These are phyloP conservation scores for Cladosporium sp. DNA, from an alignment of 2,329 filamentous ascomycete genomes.

Conservation along the genomic window DNA sequence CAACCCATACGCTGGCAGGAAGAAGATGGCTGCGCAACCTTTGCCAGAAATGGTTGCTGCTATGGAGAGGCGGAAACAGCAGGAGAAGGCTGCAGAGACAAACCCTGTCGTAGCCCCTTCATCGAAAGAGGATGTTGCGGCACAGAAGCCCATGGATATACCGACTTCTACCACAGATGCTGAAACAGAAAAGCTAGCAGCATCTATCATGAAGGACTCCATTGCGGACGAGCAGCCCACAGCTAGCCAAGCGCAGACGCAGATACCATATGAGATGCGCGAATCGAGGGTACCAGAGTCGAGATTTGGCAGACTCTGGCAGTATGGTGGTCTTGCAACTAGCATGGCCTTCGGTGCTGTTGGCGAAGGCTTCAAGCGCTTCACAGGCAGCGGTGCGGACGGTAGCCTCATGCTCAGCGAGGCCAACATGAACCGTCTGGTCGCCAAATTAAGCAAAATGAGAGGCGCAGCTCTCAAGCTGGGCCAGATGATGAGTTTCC, in stretches of 20 bases:
- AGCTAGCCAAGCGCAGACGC: background rate
- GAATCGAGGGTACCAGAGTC: constrained; percentile 90
- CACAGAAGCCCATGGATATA: background rate
- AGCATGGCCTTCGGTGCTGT: constrained; percentile 94
- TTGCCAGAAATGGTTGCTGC: constrained; percentile 32
- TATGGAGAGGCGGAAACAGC: constrained; percentile 21
- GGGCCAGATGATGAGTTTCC: constrained; percentile 97
- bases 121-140: background rate
- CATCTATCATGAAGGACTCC: constrained; percentile 36
- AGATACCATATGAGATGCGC: constrained; percentile 61
- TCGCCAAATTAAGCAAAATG: constrained; percentile 92
- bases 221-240: background rate
- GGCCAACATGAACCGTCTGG: constrained; percentile 86
- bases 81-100: constrained; percentile 12
- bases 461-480: constrained; percentile 94
- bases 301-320: constrained; percentile 82
- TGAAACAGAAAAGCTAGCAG: constrained; percentile 35
- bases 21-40: constrained; percentile 28
- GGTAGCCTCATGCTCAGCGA: constrained; percentile 85
- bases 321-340: constrained; percentile 87
- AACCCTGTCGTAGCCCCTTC: background rate
- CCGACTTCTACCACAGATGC: constrained; percentile 18
- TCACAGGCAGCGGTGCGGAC: constrained; percentile 61
- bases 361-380: constrained; percentile 75
- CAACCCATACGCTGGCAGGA: constrained; percentile 28